Evolutionary conservation across 495 filamentous ascomycete species (phyloP), one percentile per base, ranked within the genome.

Genomic region (Tetracladium setigerum): DNA sequence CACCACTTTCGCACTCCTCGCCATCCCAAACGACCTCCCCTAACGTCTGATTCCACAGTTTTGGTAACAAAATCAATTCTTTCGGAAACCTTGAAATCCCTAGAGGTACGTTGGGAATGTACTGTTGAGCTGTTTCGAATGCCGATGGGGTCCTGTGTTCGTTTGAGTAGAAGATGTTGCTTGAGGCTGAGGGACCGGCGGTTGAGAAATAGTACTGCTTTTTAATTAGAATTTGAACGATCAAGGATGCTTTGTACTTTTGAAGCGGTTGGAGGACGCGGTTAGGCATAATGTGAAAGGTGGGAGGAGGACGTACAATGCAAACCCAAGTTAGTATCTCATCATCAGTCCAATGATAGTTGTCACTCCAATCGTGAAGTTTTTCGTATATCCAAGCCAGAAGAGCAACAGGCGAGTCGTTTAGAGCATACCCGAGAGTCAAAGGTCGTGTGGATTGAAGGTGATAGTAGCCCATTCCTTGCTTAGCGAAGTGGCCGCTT

Each of bases 301-400:
- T 27, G 22, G 22, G 83, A 84, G 61, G 83, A 86, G 24, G 82
- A 79, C 10, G 72, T 59, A 9, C 68, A 40, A 85, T 76, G 14
- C 63, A 72, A 0, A 81, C 65, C 80, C 82, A 84, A 0, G 79
- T 83, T 27, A 83, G 59, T 19, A 83, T 65, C 57, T 86, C 77
- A 42, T 84, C 81, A 35, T 83, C 76, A 2, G 72, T 80, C 82
- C 82, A 86, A 7, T 74, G 67, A 51, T 84, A 85, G 1, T 51
- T 58, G 53, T 86, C 82, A 4, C 73, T 77, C 80, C 83, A 82
- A 45, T 80, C 73, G 57, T 80, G 73, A 15, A 85, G 69, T 51
- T 86, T 87, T 59, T 85, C 83, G 38, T 78, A 77, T 38, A 86
- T 78, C 81, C 81, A 85, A 1, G 79, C 68, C 13, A 84, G 59